phyloP scores from a whole-genome alignment of 495 filamentous ascomycete genomes.

The Talaromyces borbonicus region DNA sequence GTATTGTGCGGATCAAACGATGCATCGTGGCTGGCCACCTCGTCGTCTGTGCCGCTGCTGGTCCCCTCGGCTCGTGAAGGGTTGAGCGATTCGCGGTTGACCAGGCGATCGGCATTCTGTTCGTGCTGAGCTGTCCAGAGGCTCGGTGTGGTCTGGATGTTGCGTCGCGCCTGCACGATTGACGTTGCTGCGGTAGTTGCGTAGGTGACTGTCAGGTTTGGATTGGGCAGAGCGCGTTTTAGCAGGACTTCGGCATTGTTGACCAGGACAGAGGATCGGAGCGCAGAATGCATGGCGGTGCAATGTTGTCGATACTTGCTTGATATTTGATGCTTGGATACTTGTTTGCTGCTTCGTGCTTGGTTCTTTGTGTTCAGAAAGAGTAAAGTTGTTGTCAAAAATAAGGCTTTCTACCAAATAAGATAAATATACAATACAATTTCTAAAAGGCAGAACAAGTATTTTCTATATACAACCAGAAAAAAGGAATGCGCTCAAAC shows the following conservation, averaged over 20 bases:
- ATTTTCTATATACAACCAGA: too few species aligned
- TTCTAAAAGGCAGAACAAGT: too few species aligned
- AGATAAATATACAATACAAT: too few species aligned
- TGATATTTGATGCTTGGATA: neutral
- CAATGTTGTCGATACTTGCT: neutral
- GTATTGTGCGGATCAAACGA: conserved; percentile 53
- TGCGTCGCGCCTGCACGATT: neutral
- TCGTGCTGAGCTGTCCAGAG: conserved; percentile 4
- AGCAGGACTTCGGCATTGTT: neutral
- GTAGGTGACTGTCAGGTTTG: neutral
- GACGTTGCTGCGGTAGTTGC: neutral
- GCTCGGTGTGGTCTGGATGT: neutral
- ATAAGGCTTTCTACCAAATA: too few species aligned
- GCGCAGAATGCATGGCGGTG: neutral
- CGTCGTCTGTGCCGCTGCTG: conserved; percentile 48
- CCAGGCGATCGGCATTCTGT: conserved; percentile 1
- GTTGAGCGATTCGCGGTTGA: conserved; percentile 46
- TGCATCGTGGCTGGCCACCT: conserved; percentile 35
- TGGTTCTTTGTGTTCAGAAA: too few species aligned
- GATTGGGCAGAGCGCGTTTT: neutral
- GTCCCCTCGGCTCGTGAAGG: conserved; percentile 46
- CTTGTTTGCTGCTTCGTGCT: too few species aligned
- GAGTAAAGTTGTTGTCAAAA: too few species aligned
- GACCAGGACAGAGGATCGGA: neutral
- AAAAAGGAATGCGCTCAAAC: too few species aligned